Evolutionary conservation across 2,329 filamentous ascomycete species (phyloP).

Genomic region (Fusarium torreyae): DNA sequence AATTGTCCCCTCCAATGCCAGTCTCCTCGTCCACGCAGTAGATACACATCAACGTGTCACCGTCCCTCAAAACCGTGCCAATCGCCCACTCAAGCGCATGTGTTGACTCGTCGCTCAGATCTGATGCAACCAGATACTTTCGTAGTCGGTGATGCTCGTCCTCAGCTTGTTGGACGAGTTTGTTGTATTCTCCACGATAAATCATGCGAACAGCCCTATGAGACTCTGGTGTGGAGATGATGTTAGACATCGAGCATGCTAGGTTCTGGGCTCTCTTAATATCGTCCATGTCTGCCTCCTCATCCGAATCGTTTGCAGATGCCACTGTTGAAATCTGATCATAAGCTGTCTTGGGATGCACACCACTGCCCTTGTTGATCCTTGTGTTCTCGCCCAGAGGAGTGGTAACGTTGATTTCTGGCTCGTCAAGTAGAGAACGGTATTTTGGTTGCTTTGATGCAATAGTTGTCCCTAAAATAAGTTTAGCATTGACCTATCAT

Average conservation of each 20-base stretch:
- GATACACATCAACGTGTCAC: conserved; percentile 92
- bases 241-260: conserved; percentile 82
- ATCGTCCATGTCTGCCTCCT: conserved; percentile 86
- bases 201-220: conserved; percentile 91
- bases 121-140: conserved; percentile 96
- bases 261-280: conserved; percentile 91
- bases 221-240: conserved; percentile 81
- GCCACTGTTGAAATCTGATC: conserved; percentile 73
- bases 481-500: conserved; percentile 8
- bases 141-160: conserved; percentile 84
- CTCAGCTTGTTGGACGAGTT: conserved; percentile 82
- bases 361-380: conserved; percentile 65
- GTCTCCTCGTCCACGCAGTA: conserved; percentile 94
- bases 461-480: conserved; percentile 65
- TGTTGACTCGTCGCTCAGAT: conserved; percentile 92
- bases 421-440: conserved; percentile 75
- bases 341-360: conserved; percentile 89
- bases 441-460: conserved; percentile 65
- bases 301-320: conserved; percentile 83
- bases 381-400: conserved; percentile 74
- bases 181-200: conserved; percentile 86
- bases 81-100: conserved; percentile 98
- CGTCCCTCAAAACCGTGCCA: conserved; percentile 92
- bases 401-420: conserved; percentile 75
- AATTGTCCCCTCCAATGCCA: conserved; percentile 67